A percentile compares a stretch with the other conserved stretches of the same genome.
Evolutionary conservation across 805 yeast genomes (phyloP).

Genomic region (Spathaspora gorwiae): DNA sequence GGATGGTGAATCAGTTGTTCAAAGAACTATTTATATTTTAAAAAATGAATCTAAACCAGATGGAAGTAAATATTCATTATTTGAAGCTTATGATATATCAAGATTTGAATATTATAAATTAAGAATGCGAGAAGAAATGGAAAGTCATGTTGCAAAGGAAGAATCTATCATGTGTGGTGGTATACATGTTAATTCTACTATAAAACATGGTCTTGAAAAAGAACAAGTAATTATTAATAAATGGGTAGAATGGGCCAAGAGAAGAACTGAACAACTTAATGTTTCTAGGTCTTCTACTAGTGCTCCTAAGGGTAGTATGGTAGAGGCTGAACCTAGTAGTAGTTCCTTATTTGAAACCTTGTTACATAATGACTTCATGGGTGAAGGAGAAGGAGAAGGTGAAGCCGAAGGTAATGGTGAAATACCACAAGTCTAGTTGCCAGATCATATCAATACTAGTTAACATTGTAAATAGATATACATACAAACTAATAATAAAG

Average conservation of each 20-base stretch:
- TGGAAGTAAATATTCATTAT: constrained; percentile 26
- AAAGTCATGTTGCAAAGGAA: constrained; percentile 64
- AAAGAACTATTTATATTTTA: constrained; percentile 39
- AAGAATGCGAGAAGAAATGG: constrained; percentile 82
- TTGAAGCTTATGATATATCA: constrained; percentile 79
- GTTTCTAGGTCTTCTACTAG: constrained; percentile 36
- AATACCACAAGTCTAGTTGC: too few species aligned
- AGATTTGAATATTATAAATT: constrained; percentile 83
- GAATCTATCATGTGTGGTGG: constrained; percentile 86
- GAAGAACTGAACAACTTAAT: constrained; percentile 51
- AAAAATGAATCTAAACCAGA: constrained; percentile 8
- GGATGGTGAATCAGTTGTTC: constrained; percentile 72
- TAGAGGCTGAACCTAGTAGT: constrained; percentile 9
- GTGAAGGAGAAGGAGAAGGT: too few species aligned
- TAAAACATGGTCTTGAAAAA: constrained; percentile 63
- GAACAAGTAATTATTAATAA: constrained; percentile 69
- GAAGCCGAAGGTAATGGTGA: too few species aligned
- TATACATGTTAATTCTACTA: constrained; percentile 48
- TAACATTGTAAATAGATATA: too few species aligned
- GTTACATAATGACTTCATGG: too few species aligned
- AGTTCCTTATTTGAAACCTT: constrained; percentile 10
- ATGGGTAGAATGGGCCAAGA: constrained; percentile 71
- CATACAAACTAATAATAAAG: too few species aligned
- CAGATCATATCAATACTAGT: too few species aligned
- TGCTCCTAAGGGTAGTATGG: constrained; percentile 18